Conservation (phyloP, 108 stramenopile genomes). For the Nannochloropsis salina region DNA sequence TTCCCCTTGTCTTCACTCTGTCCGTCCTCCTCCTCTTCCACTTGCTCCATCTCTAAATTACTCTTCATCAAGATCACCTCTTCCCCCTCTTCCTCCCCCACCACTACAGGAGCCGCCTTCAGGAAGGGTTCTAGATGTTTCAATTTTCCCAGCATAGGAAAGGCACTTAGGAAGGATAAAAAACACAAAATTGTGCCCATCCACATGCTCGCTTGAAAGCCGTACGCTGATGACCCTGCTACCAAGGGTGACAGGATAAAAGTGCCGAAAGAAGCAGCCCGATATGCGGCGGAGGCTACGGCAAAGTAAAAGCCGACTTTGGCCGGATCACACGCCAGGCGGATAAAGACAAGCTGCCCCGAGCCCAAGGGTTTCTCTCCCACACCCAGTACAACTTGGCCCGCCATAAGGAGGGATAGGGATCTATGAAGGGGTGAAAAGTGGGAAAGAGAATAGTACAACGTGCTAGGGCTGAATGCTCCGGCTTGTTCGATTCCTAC, state of each 20-base stretch:
- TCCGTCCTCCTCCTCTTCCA: conserved; percentile 8
- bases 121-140: not conserved
- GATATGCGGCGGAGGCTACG: not conserved
- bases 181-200: not conserved
- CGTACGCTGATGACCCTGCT: not conserved
- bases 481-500: no score
- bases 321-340: not conserved
- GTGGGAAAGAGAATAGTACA: not conserved
- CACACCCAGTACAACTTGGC: not conserved
- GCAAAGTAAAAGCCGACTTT: not conserved
- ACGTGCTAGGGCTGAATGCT: no score
- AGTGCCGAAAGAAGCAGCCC: not conserved
- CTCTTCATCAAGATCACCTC: not conserved
- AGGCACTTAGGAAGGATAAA: not conserved
- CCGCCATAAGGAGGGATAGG: not conserved
- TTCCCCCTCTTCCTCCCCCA: not conserved
- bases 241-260: not conserved
- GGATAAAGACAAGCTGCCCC: not conserved
- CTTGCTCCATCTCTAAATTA: not conserved
- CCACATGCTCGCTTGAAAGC: not conserved
- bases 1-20: not conserved
- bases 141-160: not conserved
- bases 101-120: not conserved
- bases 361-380: not conserved
- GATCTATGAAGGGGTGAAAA: not conserved